Percentiles rank a stretch among this genome's conserved stretches.
Conservation (phyloP, 306 rosid genomes). For the Prunus fruticosa region DNA sequence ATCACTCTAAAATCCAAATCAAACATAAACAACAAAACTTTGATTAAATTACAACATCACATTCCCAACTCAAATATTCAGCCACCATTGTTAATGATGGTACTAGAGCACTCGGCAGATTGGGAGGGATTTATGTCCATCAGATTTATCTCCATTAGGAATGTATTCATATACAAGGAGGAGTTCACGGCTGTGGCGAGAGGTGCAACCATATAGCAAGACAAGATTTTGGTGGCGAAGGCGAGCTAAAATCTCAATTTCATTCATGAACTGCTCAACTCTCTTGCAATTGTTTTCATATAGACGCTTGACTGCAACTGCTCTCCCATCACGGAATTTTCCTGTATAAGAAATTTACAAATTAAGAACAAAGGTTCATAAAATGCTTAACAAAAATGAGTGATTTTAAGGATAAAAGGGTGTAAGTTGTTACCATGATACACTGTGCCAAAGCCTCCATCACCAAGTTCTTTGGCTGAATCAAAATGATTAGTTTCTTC, state of each 20-base stretch:
- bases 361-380: not conserved
- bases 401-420: not conserved
- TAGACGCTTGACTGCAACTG: slow-evolving; percentile 79
- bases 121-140: too few species aligned
- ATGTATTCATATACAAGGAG: slow-evolving; percentile 80
- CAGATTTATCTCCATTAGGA: slow-evolving; percentile 77
- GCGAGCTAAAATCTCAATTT: slow-evolving; percentile 50
- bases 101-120: too few species aligned
- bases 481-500: slow-evolving; percentile 67
- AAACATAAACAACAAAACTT: too few species aligned
- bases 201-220: slow-evolving; percentile 78
- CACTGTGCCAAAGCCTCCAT: slow-evolving; percentile 87
- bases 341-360: slow-evolving; percentile 34
- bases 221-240: slow-evolving; percentile 72
- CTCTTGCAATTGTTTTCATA: slow-evolving; percentile 74
- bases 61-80: too few species aligned
- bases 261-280: slow-evolving; percentile 82
- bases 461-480: slow-evolving; percentile 63
- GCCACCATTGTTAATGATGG: too few species aligned
- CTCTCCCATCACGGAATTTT: slow-evolving; percentile 61
- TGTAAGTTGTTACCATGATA: slow-evolving; percentile 51
- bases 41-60: too few species aligned
- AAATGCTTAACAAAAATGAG: not conserved
- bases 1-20: too few species aligned
- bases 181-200: slow-evolving; percentile 78